phyloP scores from a whole-genome alignment of 2,329 filamentous ascomycete species.

The Aschersonia sp. region DNA sequence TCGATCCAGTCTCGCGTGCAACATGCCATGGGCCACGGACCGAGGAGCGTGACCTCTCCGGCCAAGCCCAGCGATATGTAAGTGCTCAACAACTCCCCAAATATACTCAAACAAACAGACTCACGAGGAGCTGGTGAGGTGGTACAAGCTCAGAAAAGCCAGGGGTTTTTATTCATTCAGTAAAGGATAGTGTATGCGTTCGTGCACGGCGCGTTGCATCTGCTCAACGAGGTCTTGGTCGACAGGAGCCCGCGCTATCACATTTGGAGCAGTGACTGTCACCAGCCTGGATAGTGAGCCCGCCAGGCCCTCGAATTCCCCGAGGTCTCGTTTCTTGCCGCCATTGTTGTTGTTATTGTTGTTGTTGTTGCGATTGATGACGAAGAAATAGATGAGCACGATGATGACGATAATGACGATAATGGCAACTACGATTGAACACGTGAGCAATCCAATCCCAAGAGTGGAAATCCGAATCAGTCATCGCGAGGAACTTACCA shows the following conservation, averaged over 20 bases:
- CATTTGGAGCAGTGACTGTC: too few relatives aligned
- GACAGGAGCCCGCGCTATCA: neutral
- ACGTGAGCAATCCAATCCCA: neutral
- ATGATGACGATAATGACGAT: constrained; percentile 36
- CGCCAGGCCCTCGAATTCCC: constrained; percentile 12
- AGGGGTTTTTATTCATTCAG: too few relatives aligned
- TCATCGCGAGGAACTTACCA: constrained; percentile 24
- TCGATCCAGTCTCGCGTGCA: too few relatives aligned
- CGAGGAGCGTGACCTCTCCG: too few relatives aligned
- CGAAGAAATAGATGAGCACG: constrained; percentile 32
- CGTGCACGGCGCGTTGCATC: too few relatives aligned
- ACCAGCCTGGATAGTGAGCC: neutral
- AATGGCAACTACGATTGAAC: constrained; percentile 28
- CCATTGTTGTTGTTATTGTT: constrained; percentile 13
- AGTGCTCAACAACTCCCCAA: too few relatives aligned
- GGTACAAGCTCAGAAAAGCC: too few relatives aligned
- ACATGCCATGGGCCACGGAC: too few relatives aligned
- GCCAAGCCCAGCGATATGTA: too few relatives aligned
- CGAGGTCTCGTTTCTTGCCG: constrained; percentile 15
- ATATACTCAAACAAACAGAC: too few relatives aligned
- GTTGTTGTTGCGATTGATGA: constrained; percentile 17
- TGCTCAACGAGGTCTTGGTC: neutral
- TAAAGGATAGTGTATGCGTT: too few relatives aligned
- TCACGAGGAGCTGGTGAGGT: too few relatives aligned
- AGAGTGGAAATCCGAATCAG: neutral